Percentiles rank a stretch among this genome's conserved stretches.
Evolutionary conservation across 441 rosid genomes (phyloP).

Genomic region (Kokia cookei): DNA sequence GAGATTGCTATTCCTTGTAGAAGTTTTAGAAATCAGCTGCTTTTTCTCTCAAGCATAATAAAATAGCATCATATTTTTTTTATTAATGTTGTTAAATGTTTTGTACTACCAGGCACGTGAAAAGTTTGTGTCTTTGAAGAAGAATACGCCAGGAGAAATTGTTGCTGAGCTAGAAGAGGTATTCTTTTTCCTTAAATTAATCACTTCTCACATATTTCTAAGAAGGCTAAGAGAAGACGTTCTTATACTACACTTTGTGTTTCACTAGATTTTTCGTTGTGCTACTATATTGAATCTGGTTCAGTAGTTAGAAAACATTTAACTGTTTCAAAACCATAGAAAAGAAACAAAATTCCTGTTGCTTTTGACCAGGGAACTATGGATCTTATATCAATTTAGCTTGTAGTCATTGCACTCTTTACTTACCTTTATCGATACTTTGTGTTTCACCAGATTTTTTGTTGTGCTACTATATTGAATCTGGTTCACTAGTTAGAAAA

Average conservation of each 20-base stretch:
- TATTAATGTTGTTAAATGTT: background rate
- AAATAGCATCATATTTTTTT: background rate
- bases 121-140: conserved; percentile 81
- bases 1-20: background rate
- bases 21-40: background rate
- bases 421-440: background rate
- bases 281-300: background rate
- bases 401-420: background rate
- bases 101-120: conserved; percentile 65
- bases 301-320: background rate
- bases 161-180: conserved; percentile 93
- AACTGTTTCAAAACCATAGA: background rate
- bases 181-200: conserved; percentile 5
- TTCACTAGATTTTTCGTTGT: background rate
- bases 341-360: background rate
- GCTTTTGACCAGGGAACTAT: background rate
- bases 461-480: background rate
- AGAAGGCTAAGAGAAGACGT: background rate
- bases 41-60: conserved; percentile 1
- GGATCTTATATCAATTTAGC: background rate
- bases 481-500: background rate
- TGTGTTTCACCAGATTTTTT: background rate
- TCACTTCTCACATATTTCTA: conserved; percentile 5
- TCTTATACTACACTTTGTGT: background rate
- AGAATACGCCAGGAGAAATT: conserved; percentile 68